Evolutionary conservation across 768 basidiomycete genomes (phyloP).

Genomic region (Royoungia palumana): DNA sequence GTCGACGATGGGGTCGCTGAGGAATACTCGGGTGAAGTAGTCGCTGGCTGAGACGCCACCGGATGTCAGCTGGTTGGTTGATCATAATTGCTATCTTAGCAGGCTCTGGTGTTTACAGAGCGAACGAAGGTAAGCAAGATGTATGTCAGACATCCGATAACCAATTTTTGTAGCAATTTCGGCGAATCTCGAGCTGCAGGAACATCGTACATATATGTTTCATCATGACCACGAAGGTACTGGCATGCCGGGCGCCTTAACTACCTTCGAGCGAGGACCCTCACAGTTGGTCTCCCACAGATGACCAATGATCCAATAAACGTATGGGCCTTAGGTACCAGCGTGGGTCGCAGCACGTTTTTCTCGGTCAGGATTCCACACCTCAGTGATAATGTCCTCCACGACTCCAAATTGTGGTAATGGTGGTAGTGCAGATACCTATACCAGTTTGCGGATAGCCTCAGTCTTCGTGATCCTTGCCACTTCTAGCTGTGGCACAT

Average conservation of each 20-base stretch:
- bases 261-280: slow-evolving; percentile 21
- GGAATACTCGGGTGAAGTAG: slow-evolving; percentile 83
- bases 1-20: slow-evolving; percentile 84
- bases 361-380: neutral
- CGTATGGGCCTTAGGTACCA: too few species aligned
- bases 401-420: slow-evolving; percentile 39
- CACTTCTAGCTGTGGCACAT: slow-evolving; percentile 56
- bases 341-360: too few species aligned
- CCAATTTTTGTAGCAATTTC: neutral
- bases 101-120: too few species aligned
- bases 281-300: slow-evolving; percentile 23
- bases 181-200: neutral
- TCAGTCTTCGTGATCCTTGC: slow-evolving; percentile 72
- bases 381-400: slow-evolving; percentile 20
- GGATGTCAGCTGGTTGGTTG: neutral
- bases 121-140: neutral
- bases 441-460: slow-evolving; percentile 57
- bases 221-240: slow-evolving; percentile 24
- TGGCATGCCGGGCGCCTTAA: neutral
- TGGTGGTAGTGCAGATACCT: slow-evolving; percentile 49
- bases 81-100: neutral
- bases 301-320: slow-evolving; percentile 1
- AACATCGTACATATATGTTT: neutral
- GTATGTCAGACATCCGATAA: neutral
- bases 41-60: slow-evolving; percentile 67